Evolutionary conservation across 2,329 filamentous ascomycete genomes (phyloP).

Genomic region (Cladosporium sp.): DNA sequence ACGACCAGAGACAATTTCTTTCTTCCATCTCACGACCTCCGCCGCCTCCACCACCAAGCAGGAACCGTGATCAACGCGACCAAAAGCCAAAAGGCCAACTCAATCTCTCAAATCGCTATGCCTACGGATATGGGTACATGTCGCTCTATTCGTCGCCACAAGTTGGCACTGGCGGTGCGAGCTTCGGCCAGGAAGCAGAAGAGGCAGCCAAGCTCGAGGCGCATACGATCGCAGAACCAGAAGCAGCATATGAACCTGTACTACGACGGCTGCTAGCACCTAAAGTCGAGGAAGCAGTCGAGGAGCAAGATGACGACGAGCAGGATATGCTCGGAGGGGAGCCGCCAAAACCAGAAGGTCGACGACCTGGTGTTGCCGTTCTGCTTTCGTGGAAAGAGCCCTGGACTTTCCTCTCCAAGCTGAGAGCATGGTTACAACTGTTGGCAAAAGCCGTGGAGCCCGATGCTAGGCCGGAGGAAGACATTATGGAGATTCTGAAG

Average conservation of each 20-base stretch:
- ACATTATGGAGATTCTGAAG: constrained; percentile 79
- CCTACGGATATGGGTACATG: constrained; percentile 33
- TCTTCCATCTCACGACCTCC: constrained; percentile 27
- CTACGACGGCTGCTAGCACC: constrained; percentile 23
- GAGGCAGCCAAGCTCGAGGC: constrained; percentile 29
- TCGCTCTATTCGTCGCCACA: constrained; percentile 29
- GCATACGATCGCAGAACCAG: constrained; percentile 30
- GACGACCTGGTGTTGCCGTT: constrained; percentile 58
- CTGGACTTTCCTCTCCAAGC: constrained; percentile 84
- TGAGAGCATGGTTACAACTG: constrained; percentile 85
- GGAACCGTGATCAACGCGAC: constrained; percentile 16
- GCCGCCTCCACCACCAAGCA: constrained; percentile 21
- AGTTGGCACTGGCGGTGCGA: constrained; percentile 21
- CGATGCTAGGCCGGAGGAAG: constrained; percentile 55
- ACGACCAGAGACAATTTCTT: constrained; percentile 28
- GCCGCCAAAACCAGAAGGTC: constrained; percentile 6
- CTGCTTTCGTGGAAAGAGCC: constrained; percentile 95
- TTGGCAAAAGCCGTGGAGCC: constrained; percentile 70
- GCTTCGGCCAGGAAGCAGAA: constrained; percentile 29
- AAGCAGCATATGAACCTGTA: constrained; percentile 26
- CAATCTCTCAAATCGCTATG: constrained; percentile 30
- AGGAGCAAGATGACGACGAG: constrained; percentile 12
- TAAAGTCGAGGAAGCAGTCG: constrained; percentile 13
- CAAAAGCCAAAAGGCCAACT: constrained; percentile 27
- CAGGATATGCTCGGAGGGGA: constrained; percentile 15